Evolutionary conservation across 2,329 filamentous ascomycete genomes (phyloP), one percentile per base, ranked within the genome.

Genomic region (Paecilomyces variotii): DNA sequence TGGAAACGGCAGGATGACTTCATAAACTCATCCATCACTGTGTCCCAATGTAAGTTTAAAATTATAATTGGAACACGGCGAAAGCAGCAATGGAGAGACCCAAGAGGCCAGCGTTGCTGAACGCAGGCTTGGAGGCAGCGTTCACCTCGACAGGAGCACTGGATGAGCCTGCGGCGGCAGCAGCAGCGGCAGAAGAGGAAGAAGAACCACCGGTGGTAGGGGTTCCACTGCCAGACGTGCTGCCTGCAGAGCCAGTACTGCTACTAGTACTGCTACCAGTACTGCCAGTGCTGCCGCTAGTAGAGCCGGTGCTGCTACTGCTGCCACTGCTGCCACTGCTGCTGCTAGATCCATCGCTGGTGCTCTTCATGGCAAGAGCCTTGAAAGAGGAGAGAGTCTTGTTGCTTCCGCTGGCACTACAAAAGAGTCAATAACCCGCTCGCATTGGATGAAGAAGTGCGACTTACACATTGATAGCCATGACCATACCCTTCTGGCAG

Each of bases 381-480:
- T 57, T 51, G 56, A 57, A 62, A 26, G 54, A 55, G 0, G 32
- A 49, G 26, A 62, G 58, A 11, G 56, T 59, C 45, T 60, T 59
- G 56, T 25, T 52, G 49, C 56, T 56, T 19, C 1, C 57, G 12
- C 27, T 50, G 19, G 56, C 24, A 26, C 59, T 60, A 55, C 12
- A 45, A 26, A 53, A 25, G 6, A 55, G 14, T 61, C 28, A 60
- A 51, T 19, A 30, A 52, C 27, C 24, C 11, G 2, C 14, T 4
- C 56, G 10, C 4, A 45, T 12, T 19, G 24, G 2, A 49, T 9
- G 14, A 27, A 1, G 39, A 11, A 39, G 14, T 25, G 56, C 24
- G 24, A 75, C 85, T 75, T 75, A 88, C 86, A 87, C 84, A 73
- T 91, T 91, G 70, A 91, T 84, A 45, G 88, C 87, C 79, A 89